Evolutionary conservation across 305 asterid species (phyloP), one percentile per base, ranked within the genome.

Genomic region (Ilex paraguariensis): DNA sequence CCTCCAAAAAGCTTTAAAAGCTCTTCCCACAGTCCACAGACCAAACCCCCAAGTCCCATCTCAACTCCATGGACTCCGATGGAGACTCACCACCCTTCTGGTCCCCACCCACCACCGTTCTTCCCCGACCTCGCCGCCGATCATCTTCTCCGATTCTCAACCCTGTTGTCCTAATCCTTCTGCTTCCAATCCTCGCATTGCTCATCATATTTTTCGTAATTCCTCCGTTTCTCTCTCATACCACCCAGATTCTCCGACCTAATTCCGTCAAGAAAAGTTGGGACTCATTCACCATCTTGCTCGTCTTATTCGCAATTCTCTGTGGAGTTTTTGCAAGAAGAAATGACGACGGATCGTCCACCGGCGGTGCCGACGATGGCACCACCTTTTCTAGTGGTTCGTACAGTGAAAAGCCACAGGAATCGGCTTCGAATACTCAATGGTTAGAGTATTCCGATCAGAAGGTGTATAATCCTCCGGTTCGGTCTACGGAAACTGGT

Each of bases 281-380:
- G 95, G 95, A 88, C 61, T 84, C 91, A 0, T 56, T 88, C 55
- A 84, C 81, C 64, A 62, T 91, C 7, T 61, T 84, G 13, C 56
- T 91, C 12, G 92, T 91, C 0, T 54, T 91, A 16, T 84, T 88
- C 31, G 95, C 96, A 5, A 73, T 91, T 69, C 76, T 91, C 14
- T 87, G 88, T 66, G 96, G 98, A n/a, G 72, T 86, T 65, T 88
- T 88, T 13, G 86, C 91, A 13, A 73, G 82, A 11, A 70, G 78
- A 65, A 83, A 88, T 60, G 98, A 85, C 2, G 95, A 88, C 0
- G 61, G 50, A 58, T 56, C 83, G 14, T 52, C 74, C 13, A 12
- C 73, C 0, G 72, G 57, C 0, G 72, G 57, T 63, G 67, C 42
- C 2, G 57, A 53, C n/a, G 10, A 31, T 4, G n/a, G 16, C n/a